Percentiles rank a stretch among this genome's conserved stretches.
phyloP scores from a whole-genome alignment of 495 filamentous ascomycete species.

The Neohortaea acidophila region DNA sequence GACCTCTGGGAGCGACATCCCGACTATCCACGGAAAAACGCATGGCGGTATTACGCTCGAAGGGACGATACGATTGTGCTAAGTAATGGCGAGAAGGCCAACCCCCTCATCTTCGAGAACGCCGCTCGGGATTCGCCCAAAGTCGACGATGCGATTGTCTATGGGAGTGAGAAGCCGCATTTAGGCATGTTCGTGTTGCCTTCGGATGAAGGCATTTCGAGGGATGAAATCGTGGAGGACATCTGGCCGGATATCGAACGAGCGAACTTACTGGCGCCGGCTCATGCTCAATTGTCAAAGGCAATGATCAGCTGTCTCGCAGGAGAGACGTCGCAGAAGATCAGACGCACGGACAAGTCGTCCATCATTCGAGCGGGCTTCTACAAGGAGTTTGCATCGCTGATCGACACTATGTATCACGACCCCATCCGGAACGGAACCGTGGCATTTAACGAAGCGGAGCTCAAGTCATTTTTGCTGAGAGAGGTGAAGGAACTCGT shows the following conservation, averaged over 20 bases:
- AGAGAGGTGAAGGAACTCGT: conserved; percentile 7
- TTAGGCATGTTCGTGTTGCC: conserved; percentile 21
- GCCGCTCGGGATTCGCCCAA: conserved; percentile 33
- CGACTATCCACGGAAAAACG: conserved; percentile 33
- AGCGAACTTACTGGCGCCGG: conserved; percentile 5
- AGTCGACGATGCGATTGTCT: conserved; percentile 42
- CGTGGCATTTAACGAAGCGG: too few relatives aligned
- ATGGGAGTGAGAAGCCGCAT: conserved; percentile 27
- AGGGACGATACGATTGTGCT: conserved; percentile 49
- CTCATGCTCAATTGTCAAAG: conserved; percentile 4
- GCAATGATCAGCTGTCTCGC: conserved; percentile 11
- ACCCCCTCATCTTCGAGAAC: conserved; percentile 46
- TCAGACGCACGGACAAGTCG: conserved; percentile 17
- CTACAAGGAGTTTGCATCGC: conserved; percentile 10
- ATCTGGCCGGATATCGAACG: conserved; percentile 10
- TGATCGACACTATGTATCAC: conserved; percentile 14
- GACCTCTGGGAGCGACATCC: conserved; percentile 51
- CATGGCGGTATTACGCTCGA: conserved; percentile 49
- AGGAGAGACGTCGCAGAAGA: neutral
- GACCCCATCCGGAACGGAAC: too few relatives aligned
- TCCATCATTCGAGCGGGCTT: conserved; percentile 13
- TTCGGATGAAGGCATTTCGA: conserved; percentile 3
- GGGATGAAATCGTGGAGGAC: conserved; percentile 6
- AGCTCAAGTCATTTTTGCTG: neutral
- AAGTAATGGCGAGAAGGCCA: conserved; percentile 51